Base-by-base conservation (phyloP, 176 grass and related monocot genomes). In the Triticum monococcum region DNA sequence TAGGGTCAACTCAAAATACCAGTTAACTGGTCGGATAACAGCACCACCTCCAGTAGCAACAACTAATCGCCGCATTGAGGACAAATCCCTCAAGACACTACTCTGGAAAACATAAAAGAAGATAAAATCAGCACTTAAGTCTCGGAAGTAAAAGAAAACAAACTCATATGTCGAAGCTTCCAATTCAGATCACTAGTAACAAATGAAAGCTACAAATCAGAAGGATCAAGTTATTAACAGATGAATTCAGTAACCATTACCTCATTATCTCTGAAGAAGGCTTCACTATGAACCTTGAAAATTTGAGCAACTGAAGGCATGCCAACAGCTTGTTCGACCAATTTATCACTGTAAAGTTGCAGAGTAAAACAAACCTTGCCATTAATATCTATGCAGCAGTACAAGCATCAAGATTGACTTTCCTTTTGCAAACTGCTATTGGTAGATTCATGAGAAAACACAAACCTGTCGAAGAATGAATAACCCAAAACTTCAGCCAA, bases 261-360 rank as follows among this genome's bases (percentile, higher is more conserved):
- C 94, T 99, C 97, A 18, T 96, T 94, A 85, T 99, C 97, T 45
- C 94, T 89, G 78, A 99, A 99, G 92, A 99, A 96, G 36, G 97
- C 87, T 80, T 99, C 97, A 79, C 87, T 93, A 41, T 99, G 94
- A 82, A 94, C 89, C 82, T 99, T 84, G 88, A 99, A 99, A 84
- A 99, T 99, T 86, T 99, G 84, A 28, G 94, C 97, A 88, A 96
- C 94, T 45, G 97, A 99, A 83, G 90, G 85, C 88, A 99, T 88
- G 57, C 97, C 97, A 64, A 95, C 92, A 85, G 94, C 86, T 87
- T 96, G 94, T 80, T 99, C 94, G 23, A 94, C 97, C 83, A 99
- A 94, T 91, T 99, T 99, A 62, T 99, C 97, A 89, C 97, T 99
- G 83, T 35, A 83, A 79, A 76, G 67, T 82, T 73, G 8, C 3